These are phyloP conservation scores for Pecoramyces ruminantium DNA, from an alignment of 192 early-diverging fungal species.

Conservation along the genomic window DNA sequence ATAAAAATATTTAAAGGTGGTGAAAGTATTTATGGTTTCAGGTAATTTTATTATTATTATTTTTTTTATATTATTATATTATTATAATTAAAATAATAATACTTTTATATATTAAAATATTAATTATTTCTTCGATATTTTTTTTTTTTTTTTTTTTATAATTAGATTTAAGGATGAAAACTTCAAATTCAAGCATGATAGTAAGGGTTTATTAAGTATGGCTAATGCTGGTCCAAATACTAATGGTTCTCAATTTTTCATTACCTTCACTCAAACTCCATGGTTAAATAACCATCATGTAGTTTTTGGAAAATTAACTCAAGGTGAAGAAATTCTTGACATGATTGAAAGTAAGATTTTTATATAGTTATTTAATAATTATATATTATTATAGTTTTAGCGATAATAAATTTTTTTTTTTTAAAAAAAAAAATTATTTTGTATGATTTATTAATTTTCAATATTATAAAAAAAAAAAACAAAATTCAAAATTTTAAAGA, in stretches of 20 bases:
- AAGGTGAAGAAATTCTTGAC: background rate
- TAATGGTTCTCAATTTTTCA: constrained; percentile 75
- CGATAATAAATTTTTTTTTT: too few species aligned
- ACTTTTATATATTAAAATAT: too few species aligned
- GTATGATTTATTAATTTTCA: too few species aligned
- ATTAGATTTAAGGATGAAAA: background rate
- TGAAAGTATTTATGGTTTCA: constrained; percentile 61
- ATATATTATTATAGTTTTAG: too few species aligned
- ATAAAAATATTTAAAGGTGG: constrained; percentile 53
- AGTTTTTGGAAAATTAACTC: constrained; percentile 50
- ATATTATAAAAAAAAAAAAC: too few species aligned
- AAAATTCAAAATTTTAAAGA: background rate
- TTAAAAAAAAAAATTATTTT: too few species aligned
- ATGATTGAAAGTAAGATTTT: background rate
- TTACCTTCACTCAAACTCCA: constrained; percentile 57
- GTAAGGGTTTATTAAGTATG: constrained; percentile 43
- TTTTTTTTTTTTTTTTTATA: background rate
- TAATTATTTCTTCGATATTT: too few species aligned
- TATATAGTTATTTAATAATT: too few species aligned
- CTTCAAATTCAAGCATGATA: background rate
- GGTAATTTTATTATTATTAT: constrained; percentile 20
- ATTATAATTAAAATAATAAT: too few species aligned
- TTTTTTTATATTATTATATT: too few species aligned
- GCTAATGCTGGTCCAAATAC: constrained; percentile 63
- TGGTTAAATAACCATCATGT: constrained; percentile 38